Percentiles rank a stretch among this genome's conserved stretches.
phyloP scores from a whole-genome alignment of 768 basidiomycete genomes.

The Mycena rosella region DNA sequence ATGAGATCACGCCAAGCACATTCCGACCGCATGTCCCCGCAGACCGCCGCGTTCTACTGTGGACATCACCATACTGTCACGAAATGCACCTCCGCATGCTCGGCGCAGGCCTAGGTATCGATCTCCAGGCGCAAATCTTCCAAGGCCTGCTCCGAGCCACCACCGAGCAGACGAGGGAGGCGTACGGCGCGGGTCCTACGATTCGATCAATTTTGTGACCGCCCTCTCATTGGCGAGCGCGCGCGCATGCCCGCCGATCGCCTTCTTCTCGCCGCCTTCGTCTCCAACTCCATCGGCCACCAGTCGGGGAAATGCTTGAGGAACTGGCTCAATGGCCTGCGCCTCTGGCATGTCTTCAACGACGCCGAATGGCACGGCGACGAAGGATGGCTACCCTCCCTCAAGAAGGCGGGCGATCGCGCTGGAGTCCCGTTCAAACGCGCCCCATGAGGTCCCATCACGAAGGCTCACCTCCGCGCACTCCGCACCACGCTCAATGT shows the following conservation, averaged over 20 bases:
- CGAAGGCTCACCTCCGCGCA: slow-evolving; percentile 8
- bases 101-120: neutral
- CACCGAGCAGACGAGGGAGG: slow-evolving; percentile 24
- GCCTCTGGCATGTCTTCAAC: slow-evolving; percentile 16
- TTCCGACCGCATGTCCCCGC: slow-evolving; percentile 5
- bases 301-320: slow-evolving; percentile 1
- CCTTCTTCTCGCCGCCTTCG: slow-evolving; percentile 26
- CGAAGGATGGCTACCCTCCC: slow-evolving; percentile 19
- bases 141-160: neutral
- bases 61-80: slow-evolving; percentile 6
- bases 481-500: slow-evolving; percentile 18
- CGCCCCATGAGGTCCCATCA: slow-evolving; percentile 29
- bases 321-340: slow-evolving; percentile 19
- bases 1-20: neutral
- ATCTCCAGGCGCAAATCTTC: neutral
- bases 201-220: slow-evolving; percentile 36
- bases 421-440: slow-evolving; percentile 23
- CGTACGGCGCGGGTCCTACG: slow-evolving; percentile 42
- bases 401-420: slow-evolving; percentile 23
- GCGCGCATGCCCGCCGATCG: slow-evolving; percentile 4
- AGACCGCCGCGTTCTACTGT: no score
- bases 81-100: neutral
- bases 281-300: slow-evolving; percentile 14
- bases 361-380: slow-evolving; percentile 26
- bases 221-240: neutral